phyloP scores from a whole-genome alignment of 2,329 filamentous ascomycete genomes.

The Thielaviopsis ethacetica region DNA sequence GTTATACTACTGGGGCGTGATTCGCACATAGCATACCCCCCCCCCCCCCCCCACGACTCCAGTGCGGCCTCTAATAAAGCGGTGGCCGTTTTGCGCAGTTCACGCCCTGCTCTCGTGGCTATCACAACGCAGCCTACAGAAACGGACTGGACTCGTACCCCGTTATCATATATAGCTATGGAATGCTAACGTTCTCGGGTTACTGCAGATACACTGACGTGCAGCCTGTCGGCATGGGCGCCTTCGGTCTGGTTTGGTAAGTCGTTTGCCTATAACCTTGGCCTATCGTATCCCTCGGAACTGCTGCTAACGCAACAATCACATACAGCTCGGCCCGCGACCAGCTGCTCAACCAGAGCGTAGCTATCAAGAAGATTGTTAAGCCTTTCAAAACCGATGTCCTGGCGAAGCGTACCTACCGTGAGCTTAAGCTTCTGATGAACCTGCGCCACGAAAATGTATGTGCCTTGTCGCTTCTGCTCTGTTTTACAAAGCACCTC shows the following conservation, averaged over 20 bases:
- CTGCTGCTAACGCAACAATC: background rate
- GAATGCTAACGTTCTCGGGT: background rate
- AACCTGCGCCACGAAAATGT: constrained; percentile 96
- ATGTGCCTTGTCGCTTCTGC: constrained; percentile 12
- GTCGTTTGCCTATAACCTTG: constrained; percentile 15
- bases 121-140: background rate
- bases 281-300: background rate
- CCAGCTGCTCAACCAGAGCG: constrained; percentile 90
- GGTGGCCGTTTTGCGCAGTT: background rate
- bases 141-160: background rate
- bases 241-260: constrained; percentile 95
- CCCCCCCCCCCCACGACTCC: background rate
- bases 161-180: background rate
- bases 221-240: constrained; percentile 97
- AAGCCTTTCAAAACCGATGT: constrained; percentile 99
- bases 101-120: background rate
- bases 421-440: constrained; percentile 93
- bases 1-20: background rate
- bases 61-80: background rate
- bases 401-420: constrained; percentile 90
- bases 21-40: no score
- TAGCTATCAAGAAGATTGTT: constrained; percentile 99
- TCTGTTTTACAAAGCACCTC: background rate
- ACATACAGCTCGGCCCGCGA: constrained; percentile 73
- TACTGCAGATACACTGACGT: constrained; percentile 75